Conservation (phyloP, 1,284 basidiomycete species). For the Peniophora sp. region DNA sequence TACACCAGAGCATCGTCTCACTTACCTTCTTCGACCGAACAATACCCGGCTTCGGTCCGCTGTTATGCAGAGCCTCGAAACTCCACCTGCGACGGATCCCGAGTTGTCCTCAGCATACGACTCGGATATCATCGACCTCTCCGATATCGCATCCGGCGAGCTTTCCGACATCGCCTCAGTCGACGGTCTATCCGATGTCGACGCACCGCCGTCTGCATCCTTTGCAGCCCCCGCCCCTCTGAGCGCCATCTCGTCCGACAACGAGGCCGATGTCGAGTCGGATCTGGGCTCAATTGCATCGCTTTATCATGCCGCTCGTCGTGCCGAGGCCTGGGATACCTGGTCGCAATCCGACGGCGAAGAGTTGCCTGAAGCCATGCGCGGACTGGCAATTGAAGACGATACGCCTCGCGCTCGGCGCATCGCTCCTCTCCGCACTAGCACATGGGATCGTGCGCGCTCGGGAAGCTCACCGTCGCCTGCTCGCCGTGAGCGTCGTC, state of each 20-base stretch:
- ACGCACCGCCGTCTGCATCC: neutral
- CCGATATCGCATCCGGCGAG: constrained; percentile 34
- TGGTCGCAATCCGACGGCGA: constrained; percentile 6
- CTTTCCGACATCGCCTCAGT: constrained; percentile 30
- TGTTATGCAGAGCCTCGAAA: constrained; percentile 36
- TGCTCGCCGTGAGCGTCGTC: constrained; percentile 20
- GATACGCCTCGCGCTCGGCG: constrained; percentile 17
- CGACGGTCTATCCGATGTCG: constrained; percentile 6
- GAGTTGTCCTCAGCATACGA: constrained; percentile 30
- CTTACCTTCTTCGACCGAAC: constrained; percentile 72
- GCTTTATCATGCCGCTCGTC: constrained; percentile 10
- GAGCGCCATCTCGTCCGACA: constrained; percentile 21
- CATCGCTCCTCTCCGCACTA: constrained; percentile 17
- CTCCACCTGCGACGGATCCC: constrained; percentile 64
- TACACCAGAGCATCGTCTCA: constrained; percentile 50
- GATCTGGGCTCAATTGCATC: constrained; percentile 12
- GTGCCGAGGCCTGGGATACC: constrained; percentile 2
- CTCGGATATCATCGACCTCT: constrained; percentile 40
- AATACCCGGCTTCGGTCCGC: constrained; percentile 48
- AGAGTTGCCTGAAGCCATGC: neutral
- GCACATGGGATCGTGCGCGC: constrained; percentile 20
- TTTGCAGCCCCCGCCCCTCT: constrained; percentile 20
- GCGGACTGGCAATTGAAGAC: constrained; percentile 9
- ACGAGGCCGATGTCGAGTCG: constrained; percentile 20
- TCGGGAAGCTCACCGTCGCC: constrained; percentile 32